Evolutionary conservation across 176 grass and related monocot species (phyloP).

Genomic region (Tuctoria greenei): DNA sequence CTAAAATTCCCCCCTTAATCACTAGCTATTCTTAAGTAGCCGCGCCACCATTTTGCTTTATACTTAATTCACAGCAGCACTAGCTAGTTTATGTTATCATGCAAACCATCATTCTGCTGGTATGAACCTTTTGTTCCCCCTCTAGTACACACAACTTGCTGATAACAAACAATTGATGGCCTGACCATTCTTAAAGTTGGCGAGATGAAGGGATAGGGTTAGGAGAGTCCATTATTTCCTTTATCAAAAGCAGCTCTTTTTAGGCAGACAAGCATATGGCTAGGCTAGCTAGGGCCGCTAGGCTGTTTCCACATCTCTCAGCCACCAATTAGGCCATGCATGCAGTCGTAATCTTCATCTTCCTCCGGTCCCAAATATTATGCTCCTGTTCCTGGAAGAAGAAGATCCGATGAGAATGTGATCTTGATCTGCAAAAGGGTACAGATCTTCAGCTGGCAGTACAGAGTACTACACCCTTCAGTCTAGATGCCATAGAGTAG

Average conservation of each 20-base stretch:
- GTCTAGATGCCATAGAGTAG: neutral
- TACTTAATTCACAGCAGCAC: neutral
- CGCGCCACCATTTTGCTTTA: neutral
- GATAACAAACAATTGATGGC: conserved; percentile 2
- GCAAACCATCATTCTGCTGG: neutral
- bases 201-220: conserved; percentile 26
- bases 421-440: conserved; percentile 12
- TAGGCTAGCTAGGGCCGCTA: too few relatives aligned
- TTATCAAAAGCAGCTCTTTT: conserved; percentile 38
- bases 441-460: too few relatives aligned
- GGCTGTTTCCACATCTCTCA: conserved; percentile 22
- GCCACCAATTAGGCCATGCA: neutral
- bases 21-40: neutral
- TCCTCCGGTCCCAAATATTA: neutral
- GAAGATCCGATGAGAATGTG: conserved; percentile 1
- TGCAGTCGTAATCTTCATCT: neutral
- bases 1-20: neutral
- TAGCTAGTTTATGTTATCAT: conserved; percentile 29
- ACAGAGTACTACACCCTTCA: too few relatives aligned
- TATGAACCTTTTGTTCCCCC: conserved; percentile 5
- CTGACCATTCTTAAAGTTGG: conserved; percentile 34
- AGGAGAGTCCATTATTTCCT: conserved; percentile 22
- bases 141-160: neutral
- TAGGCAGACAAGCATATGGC: conserved; percentile 41
- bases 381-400: neutral